Evolutionary conservation across 495 filamentous ascomycete genomes (phyloP).

Genomic region (Baudoinia panamericana): DNA sequence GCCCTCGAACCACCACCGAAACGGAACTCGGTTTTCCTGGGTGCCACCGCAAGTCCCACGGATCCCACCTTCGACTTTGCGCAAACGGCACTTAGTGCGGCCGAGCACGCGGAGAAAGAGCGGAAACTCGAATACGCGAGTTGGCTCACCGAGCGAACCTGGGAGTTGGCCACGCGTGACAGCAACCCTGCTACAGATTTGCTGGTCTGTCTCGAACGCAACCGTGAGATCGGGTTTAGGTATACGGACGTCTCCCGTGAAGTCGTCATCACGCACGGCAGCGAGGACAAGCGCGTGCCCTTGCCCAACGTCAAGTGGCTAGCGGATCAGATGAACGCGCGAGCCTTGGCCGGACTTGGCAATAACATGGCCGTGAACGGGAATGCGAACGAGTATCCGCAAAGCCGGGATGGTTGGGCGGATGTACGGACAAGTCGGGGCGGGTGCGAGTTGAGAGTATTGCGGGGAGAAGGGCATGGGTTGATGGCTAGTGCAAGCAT

Average conservation of each 20-base stretch:
- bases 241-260: slow-evolving; percentile 89
- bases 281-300: slow-evolving; percentile 79
- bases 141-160: slow-evolving; percentile 79
- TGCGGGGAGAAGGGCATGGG: slow-evolving; percentile 89
- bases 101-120: slow-evolving; percentile 16
- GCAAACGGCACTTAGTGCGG: slow-evolving; percentile 12
- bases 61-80: slow-evolving; percentile 19
- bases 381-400: neutral
- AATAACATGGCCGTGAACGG: neutral
- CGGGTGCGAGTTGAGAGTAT: slow-evolving; percentile 61
- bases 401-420: slow-evolving; percentile 10
- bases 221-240: slow-evolving; percentile 84
- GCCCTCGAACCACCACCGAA: neutral
- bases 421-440: neutral
- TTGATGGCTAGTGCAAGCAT: slow-evolving; percentile 89
- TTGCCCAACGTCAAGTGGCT: slow-evolving; percentile 93
- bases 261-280: slow-evolving; percentile 89
- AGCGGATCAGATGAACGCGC: slow-evolving; percentile 80
- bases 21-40: slow-evolving; percentile 3
- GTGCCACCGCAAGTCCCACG: slow-evolving; percentile 18
- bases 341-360: slow-evolving; percentile 24
- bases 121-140: slow-evolving; percentile 52
- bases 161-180: slow-evolving; percentile 82
- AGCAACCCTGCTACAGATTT: slow-evolving; percentile 92
- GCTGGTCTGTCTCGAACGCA: slow-evolving; percentile 80